Conservation (phyloP, 2,329 filamentous ascomycete genomes). For the Exophiala bonariae region DNA sequence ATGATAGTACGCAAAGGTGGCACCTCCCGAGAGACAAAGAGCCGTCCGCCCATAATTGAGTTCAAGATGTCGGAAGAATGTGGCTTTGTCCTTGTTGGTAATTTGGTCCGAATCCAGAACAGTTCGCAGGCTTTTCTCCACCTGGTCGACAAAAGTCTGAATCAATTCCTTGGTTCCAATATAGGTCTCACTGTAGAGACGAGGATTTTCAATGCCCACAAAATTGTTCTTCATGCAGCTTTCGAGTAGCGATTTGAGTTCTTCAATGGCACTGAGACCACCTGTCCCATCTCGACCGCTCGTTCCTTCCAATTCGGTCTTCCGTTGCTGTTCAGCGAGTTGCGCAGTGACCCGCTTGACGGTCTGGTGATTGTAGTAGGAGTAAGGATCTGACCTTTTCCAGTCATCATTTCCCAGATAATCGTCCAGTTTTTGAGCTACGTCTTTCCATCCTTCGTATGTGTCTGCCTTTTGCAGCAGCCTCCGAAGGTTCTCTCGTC, state of each 20-base stretch:
- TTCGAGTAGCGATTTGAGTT: slow-evolving; percentile 75
- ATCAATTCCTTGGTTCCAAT: slow-evolving; percentile 95
- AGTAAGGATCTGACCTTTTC: slow-evolving; percentile 57
- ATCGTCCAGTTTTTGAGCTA: slow-evolving; percentile 75
- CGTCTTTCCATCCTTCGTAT: slow-evolving; percentile 80
- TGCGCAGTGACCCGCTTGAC: slow-evolving; percentile 75
- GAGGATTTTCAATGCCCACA: slow-evolving; percentile 87
- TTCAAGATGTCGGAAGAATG: slow-evolving; percentile 81
- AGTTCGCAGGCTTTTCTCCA: slow-evolving; percentile 59
- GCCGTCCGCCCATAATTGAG: slow-evolving; percentile 92
- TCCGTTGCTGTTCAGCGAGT: slow-evolving; percentile 52
- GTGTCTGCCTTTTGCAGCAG: slow-evolving; percentile 70
- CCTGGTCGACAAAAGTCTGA: slow-evolving; percentile 83
- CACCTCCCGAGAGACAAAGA: slow-evolving; percentile 88
- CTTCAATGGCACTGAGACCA: slow-evolving; percentile 58
- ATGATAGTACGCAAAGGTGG: slow-evolving; percentile 95
- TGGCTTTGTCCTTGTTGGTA: slow-evolving; percentile 70
- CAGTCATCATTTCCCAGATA: slow-evolving; percentile 70
- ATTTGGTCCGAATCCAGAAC: slow-evolving; percentile 69
- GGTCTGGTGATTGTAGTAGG: slow-evolving; percentile 86
- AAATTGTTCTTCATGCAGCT: slow-evolving; percentile 98
- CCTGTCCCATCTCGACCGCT: slow-evolving; percentile 28
- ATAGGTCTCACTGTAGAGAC: slow-evolving; percentile 96
- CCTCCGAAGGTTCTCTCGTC: slow-evolving; percentile 68
- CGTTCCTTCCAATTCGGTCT: slow-evolving; percentile 39